Conservation (phyloP, 768 basidiomycete genomes). For the Crucibulum laeve region DNA sequence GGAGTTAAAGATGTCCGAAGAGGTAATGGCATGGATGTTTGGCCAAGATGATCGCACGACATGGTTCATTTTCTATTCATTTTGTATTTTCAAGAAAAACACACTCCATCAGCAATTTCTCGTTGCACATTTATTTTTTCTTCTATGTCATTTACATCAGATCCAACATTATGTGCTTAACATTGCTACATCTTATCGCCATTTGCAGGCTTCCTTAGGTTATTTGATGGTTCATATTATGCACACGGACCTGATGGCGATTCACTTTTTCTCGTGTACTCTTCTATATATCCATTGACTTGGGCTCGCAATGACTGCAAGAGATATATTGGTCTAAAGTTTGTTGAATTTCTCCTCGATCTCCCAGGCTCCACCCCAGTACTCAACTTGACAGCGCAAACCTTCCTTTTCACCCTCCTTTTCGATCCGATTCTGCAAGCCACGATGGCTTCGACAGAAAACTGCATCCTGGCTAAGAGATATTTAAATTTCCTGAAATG, state of each 20-base stretch:
- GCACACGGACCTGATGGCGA: too few species aligned
- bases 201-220: background rate
- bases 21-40: constrained; percentile 65
- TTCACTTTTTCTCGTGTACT: constrained; percentile 1
- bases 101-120: background rate
- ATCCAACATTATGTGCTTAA: background rate
- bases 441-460: constrained; percentile 74
- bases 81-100: background rate
- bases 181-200: background rate
- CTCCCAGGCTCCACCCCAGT: constrained; percentile 97
- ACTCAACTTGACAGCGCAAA: constrained; percentile 67
- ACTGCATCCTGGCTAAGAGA: constrained; percentile 70
- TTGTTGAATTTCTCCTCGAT: constrained; percentile 76
- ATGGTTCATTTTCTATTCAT: background rate
- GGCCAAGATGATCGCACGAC: constrained; percentile 55
- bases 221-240: background rate
- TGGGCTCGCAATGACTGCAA: background rate
- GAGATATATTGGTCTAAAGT: constrained; percentile 21
- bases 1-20: constrained; percentile 54
- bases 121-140: background rate
- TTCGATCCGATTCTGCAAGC: constrained; percentile 73
- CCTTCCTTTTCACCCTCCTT: constrained; percentile 62
- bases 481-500: background rate
- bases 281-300: constrained; percentile 17
- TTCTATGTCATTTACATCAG: background rate